Evolutionary conservation across 2,329 filamentous ascomycete genomes (phyloP).

Genomic region (Catunica adiposa): DNA sequence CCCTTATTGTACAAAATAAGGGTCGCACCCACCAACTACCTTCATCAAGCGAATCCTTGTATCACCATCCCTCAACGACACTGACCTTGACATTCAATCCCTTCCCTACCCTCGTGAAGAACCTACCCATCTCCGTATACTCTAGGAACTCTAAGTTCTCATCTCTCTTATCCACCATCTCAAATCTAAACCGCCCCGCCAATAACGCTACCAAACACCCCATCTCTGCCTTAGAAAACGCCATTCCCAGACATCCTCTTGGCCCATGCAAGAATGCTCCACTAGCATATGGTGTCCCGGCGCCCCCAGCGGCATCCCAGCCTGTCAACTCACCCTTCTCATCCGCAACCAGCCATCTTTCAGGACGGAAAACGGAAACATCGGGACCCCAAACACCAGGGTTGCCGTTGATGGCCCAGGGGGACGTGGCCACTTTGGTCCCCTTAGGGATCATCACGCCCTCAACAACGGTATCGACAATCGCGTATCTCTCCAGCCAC

Average conservation of each 20-base stretch:
- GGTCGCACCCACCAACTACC: not conserved
- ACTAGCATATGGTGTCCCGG: conserved; percentile 58
- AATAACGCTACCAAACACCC: conserved; percentile 64
- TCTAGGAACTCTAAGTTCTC: conserved; percentile 37
- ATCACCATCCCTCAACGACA: conserved; percentile 48
- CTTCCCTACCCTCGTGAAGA: conserved; percentile 56
- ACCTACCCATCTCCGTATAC: conserved; percentile 47
- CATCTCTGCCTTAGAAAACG: conserved; percentile 71
- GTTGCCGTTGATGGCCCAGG: conserved; percentile 54
- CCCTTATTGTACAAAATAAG: not conserved
- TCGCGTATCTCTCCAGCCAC: conserved; percentile 49
- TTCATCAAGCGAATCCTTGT: not conserved
- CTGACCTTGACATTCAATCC: conserved; percentile 55
- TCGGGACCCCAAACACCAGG: conserved; percentile 59
- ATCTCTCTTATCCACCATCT: conserved; percentile 38
- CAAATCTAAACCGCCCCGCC: conserved; percentile 58
- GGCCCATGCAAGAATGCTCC: conserved; percentile 78
- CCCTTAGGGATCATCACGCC: conserved; percentile 51
- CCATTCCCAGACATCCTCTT: conserved; percentile 66
- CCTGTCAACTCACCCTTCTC: conserved; percentile 45
- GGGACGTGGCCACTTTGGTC: conserved; percentile 49
- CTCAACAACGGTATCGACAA: conserved; percentile 46
- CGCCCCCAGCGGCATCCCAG: conserved; percentile 37
- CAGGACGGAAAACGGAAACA: conserved; percentile 56
- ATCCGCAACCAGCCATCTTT: conserved; percentile 25